Evolutionary conservation across 2,329 filamentous ascomycete genomes (phyloP), one percentile per base, ranked within the genome.

Genomic region (Epichloe coenophiala): DNA sequence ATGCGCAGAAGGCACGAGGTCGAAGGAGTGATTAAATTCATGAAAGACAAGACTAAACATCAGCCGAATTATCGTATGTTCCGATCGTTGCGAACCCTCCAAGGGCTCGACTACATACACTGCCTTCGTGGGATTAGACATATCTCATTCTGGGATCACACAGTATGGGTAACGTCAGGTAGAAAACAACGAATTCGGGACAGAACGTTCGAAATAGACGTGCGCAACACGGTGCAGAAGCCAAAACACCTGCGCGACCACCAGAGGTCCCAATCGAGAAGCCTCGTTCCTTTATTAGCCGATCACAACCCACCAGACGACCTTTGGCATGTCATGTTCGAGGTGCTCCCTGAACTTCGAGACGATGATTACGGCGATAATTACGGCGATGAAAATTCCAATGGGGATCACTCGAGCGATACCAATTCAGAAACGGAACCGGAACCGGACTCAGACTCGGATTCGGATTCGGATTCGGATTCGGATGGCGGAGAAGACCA

Each of bases 61-160:
- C 73, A 76, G 39, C 68, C 71, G 0, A 72, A 75, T 46, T 65
- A 52, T 11, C 62, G 73, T 0, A 54, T 51, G 5, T 56, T 51
- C 1, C 63, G 74, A 2, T 57, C 61, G 0, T 57, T 77, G 8
- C 60, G 70, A 1, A 67, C 58, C 0, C 19, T 74, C 0, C 72
- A 74, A 27, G 74, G 74, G 0, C 53, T 71, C 1, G 72, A 76
- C 40, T 71, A 68, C 27, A 40, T 77, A 3, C 58, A 65, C 12
- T 59, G 65, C 23, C 66, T 77, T 4, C 68, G 74, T 1, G 74
- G 73, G 0, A 54, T 77, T 43, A 51, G 59, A 1, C 59, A 58
- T n/a, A 51, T 74, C 0, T 60, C 64, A 0, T 69, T 75, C 48
- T 70, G 67, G 51, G 71, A 76, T 50, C 61, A 65, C 2, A 57